phyloP scores from a whole-genome alignment of 2,329 filamentous ascomycete genomes.

The Elsinoe australis region DNA sequence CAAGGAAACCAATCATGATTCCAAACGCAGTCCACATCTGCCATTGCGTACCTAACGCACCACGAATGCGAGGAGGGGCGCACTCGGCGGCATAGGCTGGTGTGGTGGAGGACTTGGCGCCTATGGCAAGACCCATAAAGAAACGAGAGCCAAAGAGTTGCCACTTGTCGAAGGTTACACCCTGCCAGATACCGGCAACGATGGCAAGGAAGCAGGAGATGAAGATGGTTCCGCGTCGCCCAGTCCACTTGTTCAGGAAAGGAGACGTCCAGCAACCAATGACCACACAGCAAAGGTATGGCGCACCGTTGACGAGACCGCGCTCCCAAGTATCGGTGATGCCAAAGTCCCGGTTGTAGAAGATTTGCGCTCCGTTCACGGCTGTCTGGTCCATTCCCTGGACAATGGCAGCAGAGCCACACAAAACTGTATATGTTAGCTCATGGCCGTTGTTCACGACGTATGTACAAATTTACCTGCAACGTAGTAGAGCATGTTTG shows the following conservation, averaged over 20 bases:
- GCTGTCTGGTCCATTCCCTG: slow-evolving; percentile 48
- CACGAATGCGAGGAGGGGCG: slow-evolving; percentile 34
- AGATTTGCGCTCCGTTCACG: slow-evolving; percentile 38
- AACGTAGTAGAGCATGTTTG: slow-evolving; percentile 51
- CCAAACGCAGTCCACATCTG: slow-evolving; percentile 40
- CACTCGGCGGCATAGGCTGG: slow-evolving; percentile 38
- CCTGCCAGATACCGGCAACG: slow-evolving; percentile 33
- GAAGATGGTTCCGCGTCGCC: slow-evolving; percentile 59
- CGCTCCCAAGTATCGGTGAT: slow-evolving; percentile 22
- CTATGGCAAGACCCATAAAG: slow-evolving; percentile 34
- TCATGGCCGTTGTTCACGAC: no score
- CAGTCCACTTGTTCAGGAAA: slow-evolving; percentile 51
- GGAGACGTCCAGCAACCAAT: slow-evolving; percentile 47
- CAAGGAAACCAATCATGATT: slow-evolving; percentile 39
- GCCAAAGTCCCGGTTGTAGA: slow-evolving; percentile 11
- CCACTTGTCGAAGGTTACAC: slow-evolving; percentile 21
- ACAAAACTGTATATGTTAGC: slow-evolving; percentile 39
- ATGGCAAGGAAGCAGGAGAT: slow-evolving; percentile 54
- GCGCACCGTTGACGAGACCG: slow-evolving; percentile 40
- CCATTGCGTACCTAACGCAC: slow-evolving; percentile 42
- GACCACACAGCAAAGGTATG: slow-evolving; percentile 39
- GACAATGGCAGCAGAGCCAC: slow-evolving; percentile 48
- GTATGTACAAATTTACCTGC: slow-evolving; percentile 39
- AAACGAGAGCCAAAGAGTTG: slow-evolving; percentile 20
- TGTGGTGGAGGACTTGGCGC: slow-evolving; percentile 38